phyloP scores from a whole-genome alignment of 2,329 filamentous ascomycete species.

The Venturiaceae sp. region DNA sequence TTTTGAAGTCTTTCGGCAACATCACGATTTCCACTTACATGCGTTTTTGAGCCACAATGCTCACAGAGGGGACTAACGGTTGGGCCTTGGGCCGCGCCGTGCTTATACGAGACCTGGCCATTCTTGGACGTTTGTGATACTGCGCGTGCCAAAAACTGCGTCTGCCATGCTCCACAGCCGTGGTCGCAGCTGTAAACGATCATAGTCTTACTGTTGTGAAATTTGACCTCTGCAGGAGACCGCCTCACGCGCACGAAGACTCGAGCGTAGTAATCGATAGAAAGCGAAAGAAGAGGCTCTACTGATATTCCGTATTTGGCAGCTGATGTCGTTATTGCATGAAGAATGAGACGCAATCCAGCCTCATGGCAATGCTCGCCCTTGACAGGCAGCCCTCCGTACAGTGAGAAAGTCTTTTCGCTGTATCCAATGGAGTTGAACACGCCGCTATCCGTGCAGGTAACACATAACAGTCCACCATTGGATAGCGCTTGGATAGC shows the following conservation, averaged over 20 bases:
- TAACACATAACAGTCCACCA: slow-evolving; percentile 86
- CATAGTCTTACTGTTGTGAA: slow-evolving; percentile 86
- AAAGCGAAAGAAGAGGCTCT: slow-evolving; percentile 83
- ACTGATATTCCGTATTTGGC: slow-evolving; percentile 80
- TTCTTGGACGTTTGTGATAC: slow-evolving; percentile 60
- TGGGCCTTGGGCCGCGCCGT: slow-evolving; percentile 64
- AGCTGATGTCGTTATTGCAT: slow-evolving; percentile 70
- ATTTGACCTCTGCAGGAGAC: slow-evolving; percentile 80
- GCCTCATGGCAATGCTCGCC: slow-evolving; percentile 81
- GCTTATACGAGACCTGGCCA: slow-evolving; percentile 55
- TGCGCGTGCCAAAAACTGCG: slow-evolving; percentile 66
- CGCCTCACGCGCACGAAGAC: slow-evolving; percentile 77
- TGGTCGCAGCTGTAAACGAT: slow-evolving; percentile 81
- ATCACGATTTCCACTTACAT: slow-evolving; percentile 39
- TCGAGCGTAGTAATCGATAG: slow-evolving; percentile 90
- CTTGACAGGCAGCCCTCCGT: slow-evolving; percentile 81
- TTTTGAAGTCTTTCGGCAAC: too few relatives aligned
- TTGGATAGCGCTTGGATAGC: slow-evolving; percentile 81
- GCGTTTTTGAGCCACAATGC: slow-evolving; percentile 80
- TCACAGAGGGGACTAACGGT: slow-evolving; percentile 57
- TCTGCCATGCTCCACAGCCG: slow-evolving; percentile 87
- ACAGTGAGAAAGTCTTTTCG: slow-evolving; percentile 90
- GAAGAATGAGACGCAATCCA: slow-evolving; percentile 75
- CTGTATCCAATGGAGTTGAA: slow-evolving; percentile 91
- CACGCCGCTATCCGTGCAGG: slow-evolving; percentile 91